Evolutionary conservation across 805 yeast genomes (phyloP), one percentile per base, ranked within the genome.

Genomic region (Ogataea henricii): DNA sequence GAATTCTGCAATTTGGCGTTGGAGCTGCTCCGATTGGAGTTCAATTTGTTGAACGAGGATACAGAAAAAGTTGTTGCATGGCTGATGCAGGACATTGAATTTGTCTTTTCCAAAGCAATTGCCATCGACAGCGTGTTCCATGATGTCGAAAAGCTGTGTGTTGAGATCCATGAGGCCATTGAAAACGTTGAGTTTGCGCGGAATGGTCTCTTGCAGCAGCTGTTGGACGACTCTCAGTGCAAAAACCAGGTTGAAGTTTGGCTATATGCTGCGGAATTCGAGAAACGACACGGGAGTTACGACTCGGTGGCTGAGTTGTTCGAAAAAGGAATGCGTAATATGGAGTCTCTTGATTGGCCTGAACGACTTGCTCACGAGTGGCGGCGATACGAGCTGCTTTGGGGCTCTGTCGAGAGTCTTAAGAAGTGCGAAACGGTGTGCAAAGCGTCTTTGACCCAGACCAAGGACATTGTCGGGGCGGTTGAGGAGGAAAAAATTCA

Each of bases 301-400:
- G 48, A 54, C 0, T 42, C 56, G 2, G 67, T 71, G 1, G 45
- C 58, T 0, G 53, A 45, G 2, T 43, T 75, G 0, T 66, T 77
- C 27, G 53, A 56, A 10, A 52, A 54, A 2, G 79, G 78, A 0
- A 47, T 70, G 3, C 47, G 51, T 10, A 41, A 55, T 9, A 55
- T 66, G 0, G 51, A 46, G 12, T 35, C 44, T 0, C 45, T 81
- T 32, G 86, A 80, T 53, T 67, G 74, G 73, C 82, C 84, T 1
- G 82, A 79, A 41, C 63, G 74, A 43, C 49, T 80, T 4, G 53
- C 71, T 10, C 76, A 76, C 40, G 82, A 74, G 49, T 73, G 76
- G 64, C 39, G 68, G 10, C 56, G 66, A 3, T 74, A 59, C 53
- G 72, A 69, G 40, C 64, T 66, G 23, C 49, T 72, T 0, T 29